Conservation (phyloP, 192 early-diverging fungal species). For the Coemansia reversa region DNA sequence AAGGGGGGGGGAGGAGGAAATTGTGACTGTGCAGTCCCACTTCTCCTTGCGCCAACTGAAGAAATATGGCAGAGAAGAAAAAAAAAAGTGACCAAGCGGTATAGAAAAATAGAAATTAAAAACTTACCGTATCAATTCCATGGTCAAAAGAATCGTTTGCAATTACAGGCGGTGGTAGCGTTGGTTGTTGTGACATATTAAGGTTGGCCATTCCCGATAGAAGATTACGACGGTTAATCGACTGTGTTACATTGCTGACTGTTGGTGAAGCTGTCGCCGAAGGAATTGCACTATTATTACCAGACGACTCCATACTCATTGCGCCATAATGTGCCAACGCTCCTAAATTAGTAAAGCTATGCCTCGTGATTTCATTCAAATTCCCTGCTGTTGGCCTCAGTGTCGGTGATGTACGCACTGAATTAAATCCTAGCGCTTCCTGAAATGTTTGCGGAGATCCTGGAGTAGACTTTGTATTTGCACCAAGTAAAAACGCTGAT, state of each 20-base stretch:
- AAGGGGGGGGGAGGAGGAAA: neutral
- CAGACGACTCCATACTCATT: slow-evolving; percentile 14
- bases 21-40: too few relatives aligned
- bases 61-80: neutral
- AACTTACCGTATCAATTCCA: slow-evolving; percentile 19
- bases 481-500: slow-evolving; percentile 29
- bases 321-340: slow-evolving; percentile 15
- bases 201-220: slow-evolving; percentile 42
- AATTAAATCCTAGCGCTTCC: slow-evolving; percentile 36
- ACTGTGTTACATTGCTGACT: neutral
- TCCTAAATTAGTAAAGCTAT: slow-evolving; percentile 31
- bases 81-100: too few relatives aligned
- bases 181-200: slow-evolving; percentile 47
- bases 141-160: neutral
- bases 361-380: neutral
- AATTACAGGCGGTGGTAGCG: slow-evolving; percentile 8
- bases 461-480: slow-evolving; percentile 33
- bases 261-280: slow-evolving; percentile 48
- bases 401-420: slow-evolving; percentile 37
- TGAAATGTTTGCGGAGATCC: slow-evolving; percentile 33
- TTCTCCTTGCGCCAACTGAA: neutral
- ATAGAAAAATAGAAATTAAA: too few relatives aligned
- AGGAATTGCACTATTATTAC: slow-evolving; percentile 35
- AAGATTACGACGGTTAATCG: slow-evolving; percentile 19
- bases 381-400: slow-evolving; percentile 13